phyloP scores from a whole-genome alignment of 2,329 filamentous ascomycete genomes.

The Fusarium sp. region DNA sequence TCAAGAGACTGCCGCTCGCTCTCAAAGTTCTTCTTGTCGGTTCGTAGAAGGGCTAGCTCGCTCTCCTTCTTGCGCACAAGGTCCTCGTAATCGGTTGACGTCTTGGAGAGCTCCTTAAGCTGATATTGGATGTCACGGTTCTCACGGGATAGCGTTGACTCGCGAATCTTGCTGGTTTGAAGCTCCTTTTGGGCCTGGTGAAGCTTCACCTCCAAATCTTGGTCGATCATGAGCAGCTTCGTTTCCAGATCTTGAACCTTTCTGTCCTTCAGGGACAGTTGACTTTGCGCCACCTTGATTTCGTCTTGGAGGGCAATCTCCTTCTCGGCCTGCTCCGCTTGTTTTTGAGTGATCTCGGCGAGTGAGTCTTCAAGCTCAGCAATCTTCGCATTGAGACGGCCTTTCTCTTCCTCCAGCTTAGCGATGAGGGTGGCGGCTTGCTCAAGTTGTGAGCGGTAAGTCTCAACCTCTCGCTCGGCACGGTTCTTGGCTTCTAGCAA shows the following conservation, averaged over 20 bases:
- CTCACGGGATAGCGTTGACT: slow-evolving; percentile 79
- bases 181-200: slow-evolving; percentile 80
- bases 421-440: slow-evolving; percentile 89
- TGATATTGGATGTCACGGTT: slow-evolving; percentile 85
- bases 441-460: slow-evolving; percentile 81
- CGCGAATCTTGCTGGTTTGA: slow-evolving; percentile 73
- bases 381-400: slow-evolving; percentile 71
- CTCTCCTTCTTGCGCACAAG: slow-evolving; percentile 93
- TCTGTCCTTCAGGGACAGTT: slow-evolving; percentile 85
- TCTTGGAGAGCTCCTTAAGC: slow-evolving; percentile 84
- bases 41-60: slow-evolving; percentile 83
- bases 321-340: slow-evolving; percentile 75
- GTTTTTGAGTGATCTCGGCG: slow-evolving; percentile 71
- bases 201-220: slow-evolving; percentile 88
- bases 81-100: slow-evolving; percentile 94
- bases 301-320: slow-evolving; percentile 82
- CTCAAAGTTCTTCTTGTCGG: slow-evolving; percentile 83
- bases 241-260: slow-evolving; percentile 87
- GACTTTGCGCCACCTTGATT: slow-evolving; percentile 89
- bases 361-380: slow-evolving; percentile 74
- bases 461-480: slow-evolving; percentile 83
- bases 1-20: slow-evolving; percentile 80
- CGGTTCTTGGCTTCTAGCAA: slow-evolving; percentile 88
- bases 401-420: slow-evolving; percentile 86
- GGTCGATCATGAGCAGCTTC: slow-evolving; percentile 83